Conservation (phyloP, 805 yeast genomes). For the Candida caryicola region DNA sequence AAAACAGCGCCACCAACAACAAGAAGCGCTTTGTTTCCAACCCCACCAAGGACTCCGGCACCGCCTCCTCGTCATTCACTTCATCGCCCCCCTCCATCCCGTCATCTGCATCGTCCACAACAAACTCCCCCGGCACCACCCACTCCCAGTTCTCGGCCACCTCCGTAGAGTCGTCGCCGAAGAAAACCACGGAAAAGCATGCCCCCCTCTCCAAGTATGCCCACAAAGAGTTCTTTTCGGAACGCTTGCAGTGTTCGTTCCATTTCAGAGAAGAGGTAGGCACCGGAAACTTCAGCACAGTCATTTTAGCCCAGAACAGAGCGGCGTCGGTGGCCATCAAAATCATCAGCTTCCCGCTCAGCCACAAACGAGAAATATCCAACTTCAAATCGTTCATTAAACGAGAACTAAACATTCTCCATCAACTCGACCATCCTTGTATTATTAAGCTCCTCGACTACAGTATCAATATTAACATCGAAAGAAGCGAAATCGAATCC, state of each 20-base stretch:
- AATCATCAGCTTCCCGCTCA: slow-evolving; percentile 44
- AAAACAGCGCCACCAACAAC: slow-evolving; percentile 8
- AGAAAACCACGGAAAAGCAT: not conserved
- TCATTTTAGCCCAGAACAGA: slow-evolving; percentile 43
- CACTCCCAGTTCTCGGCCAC: not conserved
- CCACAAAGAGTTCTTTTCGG: slow-evolving; percentile 10
- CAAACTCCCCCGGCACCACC: slow-evolving; percentile 1
- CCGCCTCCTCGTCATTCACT: slow-evolving; percentile 2
- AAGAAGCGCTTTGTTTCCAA: slow-evolving; percentile 22
- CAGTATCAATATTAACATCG: slow-evolving; percentile 28
- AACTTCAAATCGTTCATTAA: slow-evolving; percentile 38
- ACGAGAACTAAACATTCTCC: slow-evolving; percentile 70
- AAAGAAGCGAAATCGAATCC: slow-evolving; percentile 21
- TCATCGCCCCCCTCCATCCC: slow-evolving; percentile 1
- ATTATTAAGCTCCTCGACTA: slow-evolving; percentile 61
- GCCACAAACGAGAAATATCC: slow-evolving; percentile 27
- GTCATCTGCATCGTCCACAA: slow-evolving; percentile 4
- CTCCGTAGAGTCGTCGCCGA: slow-evolving; percentile 1
- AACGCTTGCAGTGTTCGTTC: slow-evolving; percentile 7
- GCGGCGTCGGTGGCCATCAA: slow-evolving; percentile 63
- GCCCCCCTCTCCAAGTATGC: slow-evolving; percentile 3
- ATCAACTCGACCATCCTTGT: slow-evolving; percentile 60
- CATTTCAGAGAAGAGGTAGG: slow-evolving; percentile 47
- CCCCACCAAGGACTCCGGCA: slow-evolving; percentile 13
- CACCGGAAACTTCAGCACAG: slow-evolving; percentile 66